phyloP scores from a whole-genome alignment of 495 filamentous ascomycete species.

The Sordaria brevicollis region DNA sequence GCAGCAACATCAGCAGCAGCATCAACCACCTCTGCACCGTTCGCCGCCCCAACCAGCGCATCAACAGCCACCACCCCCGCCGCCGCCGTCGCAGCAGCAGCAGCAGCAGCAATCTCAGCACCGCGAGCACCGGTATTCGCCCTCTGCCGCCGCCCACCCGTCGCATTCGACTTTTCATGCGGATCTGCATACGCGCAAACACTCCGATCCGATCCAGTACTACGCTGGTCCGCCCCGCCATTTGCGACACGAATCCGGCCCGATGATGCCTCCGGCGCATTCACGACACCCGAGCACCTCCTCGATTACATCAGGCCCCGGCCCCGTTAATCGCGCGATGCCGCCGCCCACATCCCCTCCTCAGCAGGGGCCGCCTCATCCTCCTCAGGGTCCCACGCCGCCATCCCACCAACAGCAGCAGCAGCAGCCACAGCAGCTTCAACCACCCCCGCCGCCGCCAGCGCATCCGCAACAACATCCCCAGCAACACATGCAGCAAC shows the following conservation, averaged over 20 bases:
- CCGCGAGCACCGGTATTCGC: too few relatives aligned
- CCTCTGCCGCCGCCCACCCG: conserved; percentile 9
- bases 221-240: conserved; percentile 30
- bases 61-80: background rate
- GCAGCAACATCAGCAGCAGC: conserved; percentile 10
- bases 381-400: background rate
- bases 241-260: conserved; percentile 35
- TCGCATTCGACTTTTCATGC: conserved; percentile 14
- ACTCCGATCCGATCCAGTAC: conserved; percentile 35
- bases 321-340: conserved; percentile 36
- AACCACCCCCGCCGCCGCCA: conserved; percentile 21
- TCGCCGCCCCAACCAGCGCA: conserved; percentile 1
- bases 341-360: conserved; percentile 42
- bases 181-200: conserved; percentile 39
- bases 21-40: conserved; percentile 14
- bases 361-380: conserved; percentile 22
- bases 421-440: conserved; percentile 22
- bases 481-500: conserved; percentile 6
- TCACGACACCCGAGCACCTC: conserved; percentile 45
- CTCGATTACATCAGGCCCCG: conserved; percentile 33
- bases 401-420: conserved; percentile 15
- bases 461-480: conserved; percentile 21
- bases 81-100: background rate
- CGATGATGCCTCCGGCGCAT: conserved; percentile 34
- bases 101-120: background rate